Base-by-base conservation (phyloP, 2,329 filamentous ascomycete species). In the Pyricularia sp. region DNA sequence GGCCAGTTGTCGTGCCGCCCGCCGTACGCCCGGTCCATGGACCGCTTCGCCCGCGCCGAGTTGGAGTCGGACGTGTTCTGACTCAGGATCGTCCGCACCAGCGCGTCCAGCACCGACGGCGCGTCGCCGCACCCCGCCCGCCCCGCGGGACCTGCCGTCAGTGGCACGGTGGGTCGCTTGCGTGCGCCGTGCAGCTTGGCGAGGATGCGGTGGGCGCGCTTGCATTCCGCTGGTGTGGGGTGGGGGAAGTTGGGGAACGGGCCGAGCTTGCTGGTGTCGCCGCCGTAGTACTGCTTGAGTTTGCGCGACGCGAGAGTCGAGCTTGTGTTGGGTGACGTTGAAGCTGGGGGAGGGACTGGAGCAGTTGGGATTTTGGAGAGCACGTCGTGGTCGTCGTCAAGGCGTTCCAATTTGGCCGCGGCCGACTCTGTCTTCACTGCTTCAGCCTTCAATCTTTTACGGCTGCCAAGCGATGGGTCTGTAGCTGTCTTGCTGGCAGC, bases 1-100 rank as follows among this genome's bases (percentile, higher is more conserved):
- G 92, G 86, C 90, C 91, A 94, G 75, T 93, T 82, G 9, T 93
- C 89, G 68, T 89, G 92, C 3, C 89, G 90, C 72, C 89, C 88
- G 5, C 90, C 90, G 11, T 90, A 79, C 7, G 90, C 88, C 61
- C 85, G 81, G 36, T 87, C 76, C 3, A 90, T 78, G 23, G 87
- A 81, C 0, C 91, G 84, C 23, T 85, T 74, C 2, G 90, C 86
- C 0, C 95, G 81, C 6, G 91, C 90, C 59, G 81, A 84, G 25
- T 87, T 87, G 0, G 91, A 89, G 30, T 82, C 81, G 1, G 80
- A 81, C 0, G 84, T 86, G 9, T 83, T 81, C 1, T 82, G 83
- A 68, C 85, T 87, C 25, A 87, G 76, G 20, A 84, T 74, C 0
- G 85, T 87, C 70, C 85, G 79, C 10, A 86, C 74, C 59, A 87